Base-by-base conservation (phyloP, 2,329 filamentous ascomycete species). In the Diaporthe citriasiana region DNA sequence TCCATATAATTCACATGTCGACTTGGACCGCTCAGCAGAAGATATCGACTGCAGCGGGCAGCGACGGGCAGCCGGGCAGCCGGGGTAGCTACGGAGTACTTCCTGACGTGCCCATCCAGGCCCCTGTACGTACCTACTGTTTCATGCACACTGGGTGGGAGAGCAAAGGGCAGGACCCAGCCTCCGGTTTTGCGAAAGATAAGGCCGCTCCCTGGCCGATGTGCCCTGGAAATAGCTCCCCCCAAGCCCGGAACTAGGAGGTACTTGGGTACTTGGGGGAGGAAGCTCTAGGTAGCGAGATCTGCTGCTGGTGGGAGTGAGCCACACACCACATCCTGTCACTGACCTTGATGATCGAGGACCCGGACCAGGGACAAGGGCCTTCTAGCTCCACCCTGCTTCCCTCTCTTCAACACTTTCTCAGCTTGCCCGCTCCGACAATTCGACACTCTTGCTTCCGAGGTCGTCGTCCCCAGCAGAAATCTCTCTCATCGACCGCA, bases 141-240 rank as follows among this genome's bases (percentile, higher is more conserved):
- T 33, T 73, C 66, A 30, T 56, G 50, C 38, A 60, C 22, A n/a
- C 47, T 40, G 47, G 4, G 33, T 51, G 22, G 55, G 42, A 60
- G 55, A 13, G 19, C 38, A 30, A 33, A 35, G 40, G 50, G 51
- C 66, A 53, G 47, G 57, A 70, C 60, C 71, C 71, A 75, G 74
- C 74, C 74, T 66, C 71, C 57, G 19, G 38, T 47, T 68, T 73
- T 71, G 40, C n/a, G 55, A 70, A 50, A 50, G 74, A 75, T 75
- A 75, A 75, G 73, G 51, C 45, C 71, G 59, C 59, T 40, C 40
- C 38, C 69, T 51, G 68, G 68, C 57, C 68, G 35, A 30, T n/a
- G 57, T 40, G 40, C 57, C 56, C 70, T 57, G 66, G 63, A 53
- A 68, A 51, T 51, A 66, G 45, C 63, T 38, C 17, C 27, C 27